These are phyloP conservation scores for Sporisorium reilianum DNA, from an alignment of 1,284 basidiomycete genomes.

Conservation along the genomic window DNA sequence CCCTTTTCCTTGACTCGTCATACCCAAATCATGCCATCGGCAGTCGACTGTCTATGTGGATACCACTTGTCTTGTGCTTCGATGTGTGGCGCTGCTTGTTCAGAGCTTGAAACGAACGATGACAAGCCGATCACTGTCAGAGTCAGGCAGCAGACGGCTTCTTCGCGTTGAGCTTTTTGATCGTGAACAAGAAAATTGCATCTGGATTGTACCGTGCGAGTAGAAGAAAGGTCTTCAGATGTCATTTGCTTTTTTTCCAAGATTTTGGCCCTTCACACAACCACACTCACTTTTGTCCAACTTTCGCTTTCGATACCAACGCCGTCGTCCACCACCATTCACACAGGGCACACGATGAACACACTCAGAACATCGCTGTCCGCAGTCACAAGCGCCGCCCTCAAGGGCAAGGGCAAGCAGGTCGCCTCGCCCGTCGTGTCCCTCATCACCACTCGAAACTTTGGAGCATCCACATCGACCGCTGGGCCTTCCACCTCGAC, in stretches of 20 bases:
- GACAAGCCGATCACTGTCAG: constrained; percentile 9
- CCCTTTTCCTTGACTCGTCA: not conserved
- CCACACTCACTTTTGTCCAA: not conserved
- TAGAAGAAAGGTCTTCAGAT: constrained; percentile 16
- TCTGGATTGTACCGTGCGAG: constrained; percentile 23
- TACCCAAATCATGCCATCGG: not conserved
- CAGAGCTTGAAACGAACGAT: not conserved
- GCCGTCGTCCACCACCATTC: not conserved
- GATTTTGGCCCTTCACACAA: not conserved
- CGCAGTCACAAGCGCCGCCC: constrained; percentile 11
- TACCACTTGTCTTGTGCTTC: too few relatives aligned
- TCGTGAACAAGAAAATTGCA: not conserved
- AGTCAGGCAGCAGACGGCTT: not conserved
- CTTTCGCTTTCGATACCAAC: not conserved
- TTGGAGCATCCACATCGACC: constrained; percentile 10
- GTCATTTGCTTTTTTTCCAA: constrained; percentile 8
- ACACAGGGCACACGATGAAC: constrained; percentile 22
- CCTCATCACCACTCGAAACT: constrained; percentile 2
- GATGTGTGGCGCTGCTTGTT: too few relatives aligned
- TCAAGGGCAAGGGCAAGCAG: constrained; percentile 47
- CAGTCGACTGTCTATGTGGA: too few relatives aligned
- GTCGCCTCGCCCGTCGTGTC: constrained; percentile 9
- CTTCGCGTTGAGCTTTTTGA: not conserved
- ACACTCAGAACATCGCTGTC: constrained; percentile 24
- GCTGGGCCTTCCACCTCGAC: constrained; percentile 6